These are phyloP conservation scores for Dendrocalamus latiflorus DNA, from an alignment of 202 grass and related monocot genomes.

Conservation along the genomic window DNA sequence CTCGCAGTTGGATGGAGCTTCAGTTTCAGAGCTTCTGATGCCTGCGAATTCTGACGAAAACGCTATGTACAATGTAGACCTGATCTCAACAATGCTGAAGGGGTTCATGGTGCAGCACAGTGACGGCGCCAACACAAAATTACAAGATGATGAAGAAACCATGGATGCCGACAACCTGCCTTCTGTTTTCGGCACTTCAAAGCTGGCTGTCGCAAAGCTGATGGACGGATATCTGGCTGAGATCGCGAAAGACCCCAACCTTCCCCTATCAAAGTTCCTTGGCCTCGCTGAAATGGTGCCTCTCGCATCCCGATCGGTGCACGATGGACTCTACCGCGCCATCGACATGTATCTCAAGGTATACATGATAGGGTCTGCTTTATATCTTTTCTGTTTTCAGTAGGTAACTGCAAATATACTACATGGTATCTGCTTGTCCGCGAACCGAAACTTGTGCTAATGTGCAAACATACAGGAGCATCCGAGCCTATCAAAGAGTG, in stretches of 20 bases:
- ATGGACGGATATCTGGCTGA: conserved; percentile 70
- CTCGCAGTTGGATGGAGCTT: conserved; percentile 63
- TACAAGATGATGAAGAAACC: conserved; percentile 20
- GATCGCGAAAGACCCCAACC: conserved; percentile 62
- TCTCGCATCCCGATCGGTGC: conserved; percentile 35
- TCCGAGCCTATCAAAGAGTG: conserved; percentile 54
- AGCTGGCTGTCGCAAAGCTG: conserved; percentile 50
- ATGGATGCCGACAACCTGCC: conserved; percentile 9
- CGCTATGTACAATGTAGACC: conserved; percentile 44
- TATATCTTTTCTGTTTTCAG: neutral
- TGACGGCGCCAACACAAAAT: neutral
- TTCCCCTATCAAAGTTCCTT: conserved; percentile 61
- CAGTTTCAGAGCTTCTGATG: conserved; percentile 62
- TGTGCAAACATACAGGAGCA: conserved; percentile 49
- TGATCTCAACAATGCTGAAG: conserved; percentile 51
- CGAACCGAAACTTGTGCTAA: neutral
- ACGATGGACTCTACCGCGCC: conserved; percentile 82
- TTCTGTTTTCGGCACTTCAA: conserved; percentile 12
- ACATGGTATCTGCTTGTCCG: neutral
- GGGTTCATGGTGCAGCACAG: conserved; percentile 58
- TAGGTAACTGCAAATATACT: neutral
- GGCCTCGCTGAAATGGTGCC: conserved; percentile 54
- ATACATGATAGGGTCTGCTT: neutral
- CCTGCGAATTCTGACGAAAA: conserved; percentile 30
- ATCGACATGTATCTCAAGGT: conserved; percentile 96